Evolutionary conservation across 2,329 filamentous ascomycete species (phyloP).

Genomic region (Neophaeococcomyces aloes): DNA sequence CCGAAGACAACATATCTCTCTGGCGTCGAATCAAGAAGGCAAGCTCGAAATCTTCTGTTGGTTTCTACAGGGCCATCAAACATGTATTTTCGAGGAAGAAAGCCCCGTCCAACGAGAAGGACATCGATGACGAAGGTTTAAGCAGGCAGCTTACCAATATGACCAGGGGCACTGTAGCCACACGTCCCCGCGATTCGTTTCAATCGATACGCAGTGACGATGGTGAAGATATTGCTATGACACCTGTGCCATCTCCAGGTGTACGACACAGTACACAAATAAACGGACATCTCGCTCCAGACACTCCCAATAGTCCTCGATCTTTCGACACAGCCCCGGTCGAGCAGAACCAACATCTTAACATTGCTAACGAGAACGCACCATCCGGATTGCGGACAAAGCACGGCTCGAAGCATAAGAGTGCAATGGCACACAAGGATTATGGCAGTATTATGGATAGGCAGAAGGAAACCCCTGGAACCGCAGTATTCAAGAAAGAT

Average conservation of each 20-base stretch:
- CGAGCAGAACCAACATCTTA: constrained; percentile 9
- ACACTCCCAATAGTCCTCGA: constrained; percentile 22
- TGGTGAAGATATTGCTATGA: constrained; percentile 80
- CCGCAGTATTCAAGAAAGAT: constrained; percentile 80
- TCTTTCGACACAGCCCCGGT: constrained; percentile 22
- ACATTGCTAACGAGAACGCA: constrained; percentile 10
- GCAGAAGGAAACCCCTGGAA: constrained; percentile 52
- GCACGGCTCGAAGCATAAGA: constrained; percentile 14
- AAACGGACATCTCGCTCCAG: constrained; percentile 11
- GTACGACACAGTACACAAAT: constrained; percentile 27
- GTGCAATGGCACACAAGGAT: constrained; percentile 36
- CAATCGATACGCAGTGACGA: constrained; percentile 39
- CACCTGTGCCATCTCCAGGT: constrained; percentile 63
- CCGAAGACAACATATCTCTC: constrained; percentile 69
- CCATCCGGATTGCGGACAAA: constrained; percentile 13
- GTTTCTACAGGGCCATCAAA: constrained; percentile 42
- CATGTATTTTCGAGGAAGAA: constrained; percentile 31
- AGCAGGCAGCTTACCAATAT: constrained; percentile 57
- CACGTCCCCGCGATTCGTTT: constrained; percentile 42
- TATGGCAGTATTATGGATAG: constrained; percentile 66
- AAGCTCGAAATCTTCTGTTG: constrained; percentile 52
- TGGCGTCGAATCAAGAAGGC: constrained; percentile 93
- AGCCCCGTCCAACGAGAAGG: constrained; percentile 40
- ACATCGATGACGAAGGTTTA: constrained; percentile 35
- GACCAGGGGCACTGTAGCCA: constrained; percentile 46